Evolutionary conservation across 2,329 filamentous ascomycete species (phyloP).

Genomic region (Fusarium proliferatum): DNA sequence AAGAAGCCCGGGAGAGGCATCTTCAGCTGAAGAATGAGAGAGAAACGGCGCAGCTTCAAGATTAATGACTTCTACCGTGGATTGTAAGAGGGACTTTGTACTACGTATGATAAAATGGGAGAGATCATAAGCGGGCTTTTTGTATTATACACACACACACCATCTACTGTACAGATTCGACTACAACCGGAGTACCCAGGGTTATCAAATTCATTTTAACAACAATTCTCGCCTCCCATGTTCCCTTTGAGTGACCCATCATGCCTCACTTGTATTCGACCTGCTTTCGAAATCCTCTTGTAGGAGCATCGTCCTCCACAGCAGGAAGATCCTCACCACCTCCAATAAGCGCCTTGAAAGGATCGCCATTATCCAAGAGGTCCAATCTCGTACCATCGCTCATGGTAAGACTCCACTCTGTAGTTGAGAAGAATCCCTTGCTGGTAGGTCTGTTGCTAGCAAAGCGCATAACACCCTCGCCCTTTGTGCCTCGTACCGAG

Average conservation of each 20-base stretch:
- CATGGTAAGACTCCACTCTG: slow-evolving; percentile 87
- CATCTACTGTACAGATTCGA: slow-evolving; percentile 48
- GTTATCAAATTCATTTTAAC: slow-evolving; percentile 35
- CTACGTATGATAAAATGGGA: slow-evolving; percentile 40
- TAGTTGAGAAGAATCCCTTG: slow-evolving; percentile 80
- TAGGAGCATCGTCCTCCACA: slow-evolving; percentile 51
- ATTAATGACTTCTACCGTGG: slow-evolving; percentile 30
- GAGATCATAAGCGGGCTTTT: slow-evolving; percentile 48
- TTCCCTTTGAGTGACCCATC: not conserved
- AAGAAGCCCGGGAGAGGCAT: slow-evolving; percentile 62
- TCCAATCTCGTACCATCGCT: slow-evolving; percentile 72
- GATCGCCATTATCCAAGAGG: slow-evolving; percentile 77
- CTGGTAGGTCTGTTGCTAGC: slow-evolving; percentile 74
- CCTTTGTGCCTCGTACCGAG: slow-evolving; percentile 82
- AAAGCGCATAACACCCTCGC: slow-evolving; percentile 81
- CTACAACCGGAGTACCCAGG: slow-evolving; percentile 42
- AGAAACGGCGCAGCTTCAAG: slow-evolving; percentile 43
- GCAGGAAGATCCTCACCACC: slow-evolving; percentile 54
- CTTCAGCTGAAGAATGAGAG: slow-evolving; percentile 65
- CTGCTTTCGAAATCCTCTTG: slow-evolving; percentile 65
- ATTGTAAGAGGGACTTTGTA: slow-evolving; percentile 45
- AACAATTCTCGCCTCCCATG: not conserved
- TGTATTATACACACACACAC: slow-evolving; percentile 54
- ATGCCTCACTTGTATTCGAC: slow-evolving; percentile 46
- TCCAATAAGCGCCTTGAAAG: slow-evolving; percentile 68